Evolutionary conservation across 192 early-diverging fungal species (phyloP).

Genomic region (Umbelopsis sp.): DNA sequence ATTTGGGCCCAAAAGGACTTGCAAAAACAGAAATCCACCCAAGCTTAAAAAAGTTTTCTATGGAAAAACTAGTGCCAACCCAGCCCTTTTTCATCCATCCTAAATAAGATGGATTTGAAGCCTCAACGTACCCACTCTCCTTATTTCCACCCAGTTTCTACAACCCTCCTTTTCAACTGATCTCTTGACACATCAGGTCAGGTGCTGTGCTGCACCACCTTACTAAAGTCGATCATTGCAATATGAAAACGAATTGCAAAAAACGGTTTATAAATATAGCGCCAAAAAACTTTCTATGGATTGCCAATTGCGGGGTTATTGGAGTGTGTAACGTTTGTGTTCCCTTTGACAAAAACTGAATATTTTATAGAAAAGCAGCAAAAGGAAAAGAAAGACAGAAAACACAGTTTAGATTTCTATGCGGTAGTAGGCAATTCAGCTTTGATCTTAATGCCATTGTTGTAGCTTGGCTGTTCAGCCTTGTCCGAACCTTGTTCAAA

Average conservation of each 20-base stretch:
- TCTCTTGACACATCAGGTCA: slow-evolving; percentile 5
- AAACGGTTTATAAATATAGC: background rate
- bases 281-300: background rate
- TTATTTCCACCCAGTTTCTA: background rate
- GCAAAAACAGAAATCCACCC: background rate
- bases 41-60: slow-evolving; percentile 13
- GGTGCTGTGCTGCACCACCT: background rate
- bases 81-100: background rate
- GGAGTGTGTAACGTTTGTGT: background rate
- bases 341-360: background rate
- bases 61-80: background rate
- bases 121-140: background rate
- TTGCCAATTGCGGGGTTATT: slow-evolving; percentile 14
- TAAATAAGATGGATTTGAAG: background rate
- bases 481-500: slow-evolving; percentile 48
- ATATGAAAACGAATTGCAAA: background rate
- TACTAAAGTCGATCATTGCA: background rate
- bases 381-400: background rate
- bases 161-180: background rate
- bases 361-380: background rate
- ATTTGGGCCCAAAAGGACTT: background rate
- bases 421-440: slow-evolving; percentile 8
- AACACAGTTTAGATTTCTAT: background rate
- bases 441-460: slow-evolving; percentile 26
- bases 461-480: slow-evolving; percentile 26